Evolutionary conservation across 495 filamentous ascomycete genomes (phyloP).

Genomic region (Annulohypoxylon bovei): DNA sequence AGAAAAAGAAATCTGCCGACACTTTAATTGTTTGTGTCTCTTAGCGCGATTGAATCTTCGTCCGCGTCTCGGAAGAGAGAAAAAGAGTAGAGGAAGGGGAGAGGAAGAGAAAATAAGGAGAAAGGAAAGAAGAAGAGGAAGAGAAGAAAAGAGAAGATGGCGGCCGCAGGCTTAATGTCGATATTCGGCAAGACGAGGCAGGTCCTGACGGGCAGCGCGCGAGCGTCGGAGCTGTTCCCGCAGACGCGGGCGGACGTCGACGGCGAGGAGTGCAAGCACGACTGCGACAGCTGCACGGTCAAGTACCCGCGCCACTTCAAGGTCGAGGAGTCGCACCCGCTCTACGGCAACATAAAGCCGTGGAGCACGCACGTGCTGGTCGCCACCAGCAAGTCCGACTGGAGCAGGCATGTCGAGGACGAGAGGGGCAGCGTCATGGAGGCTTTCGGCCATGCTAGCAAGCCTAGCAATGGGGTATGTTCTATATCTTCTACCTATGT

Average conservation of each 20-base stretch:
- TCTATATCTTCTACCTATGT: not conserved
- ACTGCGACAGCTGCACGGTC: conserved; percentile 85
- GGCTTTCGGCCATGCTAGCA: conserved; percentile 73
- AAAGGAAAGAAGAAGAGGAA: not conserved
- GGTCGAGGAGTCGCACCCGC: conserved; percentile 78
- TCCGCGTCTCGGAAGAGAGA: not conserved
- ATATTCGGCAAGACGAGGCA: conserved; percentile 54
- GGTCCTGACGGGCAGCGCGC: conserved; percentile 71
- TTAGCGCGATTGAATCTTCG: not conserved
- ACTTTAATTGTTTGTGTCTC: not conserved
- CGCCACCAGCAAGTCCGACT: conserved; percentile 94
- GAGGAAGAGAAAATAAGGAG: not conserved
- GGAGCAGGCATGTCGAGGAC: conserved; percentile 88
- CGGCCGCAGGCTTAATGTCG: conserved; percentile 51
- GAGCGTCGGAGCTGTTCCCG: conserved; percentile 68
- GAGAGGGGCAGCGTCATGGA: conserved; percentile 96
- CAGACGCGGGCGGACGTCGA: conserved; percentile 76
- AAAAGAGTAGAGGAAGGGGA: not conserved
- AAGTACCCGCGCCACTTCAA: conserved; percentile 75
- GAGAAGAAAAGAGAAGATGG: conserved; percentile 26
- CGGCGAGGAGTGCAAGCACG: conserved; percentile 87
- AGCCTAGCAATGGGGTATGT: conserved; percentile 78
- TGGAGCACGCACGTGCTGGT: conserved; percentile 92
- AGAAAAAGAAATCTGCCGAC: not conserved
- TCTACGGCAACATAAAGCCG: conserved; percentile 88